Evolutionary conservation across 352 stramenopile genomes (phyloP).

Genomic region (Aphanomyces stellatus): DNA sequence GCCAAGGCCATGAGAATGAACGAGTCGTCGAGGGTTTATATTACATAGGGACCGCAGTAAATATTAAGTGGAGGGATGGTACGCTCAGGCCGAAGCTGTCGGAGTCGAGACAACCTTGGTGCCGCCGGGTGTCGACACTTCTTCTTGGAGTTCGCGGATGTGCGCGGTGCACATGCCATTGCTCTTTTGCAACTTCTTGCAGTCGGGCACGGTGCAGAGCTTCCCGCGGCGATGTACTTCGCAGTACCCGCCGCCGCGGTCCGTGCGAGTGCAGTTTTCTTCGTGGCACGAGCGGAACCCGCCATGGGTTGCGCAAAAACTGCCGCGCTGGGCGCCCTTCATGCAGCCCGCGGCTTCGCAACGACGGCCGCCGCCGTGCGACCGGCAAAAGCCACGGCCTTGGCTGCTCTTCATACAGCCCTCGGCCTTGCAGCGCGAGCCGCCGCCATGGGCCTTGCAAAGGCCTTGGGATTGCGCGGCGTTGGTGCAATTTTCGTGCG

Average conservation of each 20-base stretch:
- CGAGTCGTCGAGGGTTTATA: too few species aligned
- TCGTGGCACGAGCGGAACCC: slow-evolving; percentile 29
- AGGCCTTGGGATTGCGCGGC: slow-evolving; percentile 79
- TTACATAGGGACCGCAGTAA: too few species aligned
- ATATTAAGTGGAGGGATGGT: too few species aligned
- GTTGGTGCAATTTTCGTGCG: slow-evolving; percentile 65
- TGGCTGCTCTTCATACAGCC: slow-evolving; percentile 87
- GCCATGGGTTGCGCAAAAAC: slow-evolving; percentile 43
- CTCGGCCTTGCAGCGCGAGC: slow-evolving; percentile 64
- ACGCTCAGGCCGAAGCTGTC: too few species aligned
- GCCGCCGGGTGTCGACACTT: background rate
- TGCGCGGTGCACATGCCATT: slow-evolving; percentile 21
- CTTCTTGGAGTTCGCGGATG: slow-evolving; percentile 16
- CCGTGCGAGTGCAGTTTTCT: slow-evolving; percentile 33
- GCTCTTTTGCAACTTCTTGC: slow-evolving; percentile 20
- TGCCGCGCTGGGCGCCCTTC: slow-evolving; percentile 49
- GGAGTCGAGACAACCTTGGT: background rate
- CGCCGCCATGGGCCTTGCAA: slow-evolving; percentile 74
- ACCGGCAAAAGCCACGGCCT: slow-evolving; percentile 68
- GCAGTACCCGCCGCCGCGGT: slow-evolving; percentile 43
- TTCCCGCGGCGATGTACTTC: slow-evolving; percentile 20
- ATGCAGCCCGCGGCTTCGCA: slow-evolving; percentile 85
- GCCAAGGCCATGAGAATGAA: too few species aligned
- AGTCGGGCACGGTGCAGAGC: slow-evolving; percentile 16
- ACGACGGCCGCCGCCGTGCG: slow-evolving; percentile 69